These are phyloP conservation scores for Chrysochromulina parva DNA, from an alignment of 78 protist genomes.

Conservation along the genomic window DNA sequence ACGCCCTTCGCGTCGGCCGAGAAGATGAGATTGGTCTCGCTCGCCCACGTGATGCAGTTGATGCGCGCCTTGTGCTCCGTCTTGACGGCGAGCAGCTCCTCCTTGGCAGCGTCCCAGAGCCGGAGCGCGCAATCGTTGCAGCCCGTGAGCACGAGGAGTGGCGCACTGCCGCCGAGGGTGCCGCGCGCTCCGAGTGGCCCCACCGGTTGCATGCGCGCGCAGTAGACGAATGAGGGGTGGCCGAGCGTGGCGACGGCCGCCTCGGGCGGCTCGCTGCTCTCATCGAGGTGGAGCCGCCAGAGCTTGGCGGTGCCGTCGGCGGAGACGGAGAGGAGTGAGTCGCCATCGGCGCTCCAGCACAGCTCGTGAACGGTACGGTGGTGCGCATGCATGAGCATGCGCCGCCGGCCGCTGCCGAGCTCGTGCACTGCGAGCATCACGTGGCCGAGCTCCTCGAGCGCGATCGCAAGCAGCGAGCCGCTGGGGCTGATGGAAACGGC, in stretches of 20 bases:
- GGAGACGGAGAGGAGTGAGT: not conserved
- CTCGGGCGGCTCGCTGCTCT: not conserved
- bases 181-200: not conserved
- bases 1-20: not conserved
- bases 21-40: not conserved
- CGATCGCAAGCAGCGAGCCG: not conserved
- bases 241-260: not conserved
- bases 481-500: not conserved
- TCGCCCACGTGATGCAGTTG: not conserved
- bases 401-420: too few species aligned
- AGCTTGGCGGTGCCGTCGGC: slow-evolving; percentile 11
- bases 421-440: too few species aligned
- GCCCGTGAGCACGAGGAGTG: not conserved
- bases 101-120: not conserved
- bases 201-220: not conserved
- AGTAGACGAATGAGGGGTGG: not conserved
- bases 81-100: not conserved
- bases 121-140: not conserved
- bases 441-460: not conserved
- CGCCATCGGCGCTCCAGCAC: not conserved
- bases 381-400: too few species aligned
- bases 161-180: not conserved
- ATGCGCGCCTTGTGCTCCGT: not conserved
- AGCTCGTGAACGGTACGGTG: not conserved
- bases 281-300: not conserved